A percentile compares a stretch with the other conserved stretches of the same genome.
These are phyloP conservation scores for Psilocybe mexicana DNA, from an alignment of 1,284 basidiomycete species.

Conservation along the genomic window DNA sequence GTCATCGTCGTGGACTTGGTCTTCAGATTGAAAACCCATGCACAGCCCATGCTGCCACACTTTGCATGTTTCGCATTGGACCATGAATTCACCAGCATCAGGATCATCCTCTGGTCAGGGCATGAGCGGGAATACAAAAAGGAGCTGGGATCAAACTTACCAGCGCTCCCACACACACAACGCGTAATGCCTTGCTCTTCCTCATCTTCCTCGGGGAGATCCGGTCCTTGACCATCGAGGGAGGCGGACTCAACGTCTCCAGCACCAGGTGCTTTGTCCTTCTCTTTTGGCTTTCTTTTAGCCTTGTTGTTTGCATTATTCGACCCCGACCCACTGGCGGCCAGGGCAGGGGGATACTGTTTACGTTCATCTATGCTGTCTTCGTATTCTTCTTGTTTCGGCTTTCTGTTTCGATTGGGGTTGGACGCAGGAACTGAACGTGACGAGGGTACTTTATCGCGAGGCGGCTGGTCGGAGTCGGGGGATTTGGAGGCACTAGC, in stretches of 20 bases:
- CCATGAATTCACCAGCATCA: constrained; percentile 89
- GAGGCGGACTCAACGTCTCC: constrained; percentile 29
- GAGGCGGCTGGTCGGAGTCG: constrained; percentile 59
- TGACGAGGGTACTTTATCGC: constrained; percentile 42
- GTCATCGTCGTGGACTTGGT: constrained; percentile 76
- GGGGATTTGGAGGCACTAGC: constrained; percentile 73
- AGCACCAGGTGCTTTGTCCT: constrained; percentile 42
- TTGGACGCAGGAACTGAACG: constrained; percentile 48
- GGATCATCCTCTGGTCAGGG: constrained; percentile 69
- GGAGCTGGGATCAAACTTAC: constrained; percentile 47
- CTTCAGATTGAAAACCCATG: constrained; percentile 90
- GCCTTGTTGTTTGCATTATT: constrained; percentile 33
- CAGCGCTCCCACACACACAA: constrained; percentile 90
- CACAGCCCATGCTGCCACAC: constrained; percentile 98
- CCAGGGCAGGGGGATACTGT: constrained; percentile 33
- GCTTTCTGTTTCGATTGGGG: constrained; percentile 56
- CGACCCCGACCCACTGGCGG: constrained; percentile 37
- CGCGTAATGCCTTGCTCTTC: constrained; percentile 87
- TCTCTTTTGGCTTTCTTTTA: constrained; percentile 62
- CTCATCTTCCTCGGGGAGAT: constrained; percentile 44
- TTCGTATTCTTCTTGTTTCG: constrained; percentile 74
- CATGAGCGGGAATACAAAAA: constrained; percentile 26
- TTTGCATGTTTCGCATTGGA: constrained; percentile 95
- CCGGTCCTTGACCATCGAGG: constrained; percentile 32
- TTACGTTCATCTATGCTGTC: constrained; percentile 58